phyloP scores from a whole-genome alignment of 805 yeast species.

The Cyberlindnera maclurae region DNA sequence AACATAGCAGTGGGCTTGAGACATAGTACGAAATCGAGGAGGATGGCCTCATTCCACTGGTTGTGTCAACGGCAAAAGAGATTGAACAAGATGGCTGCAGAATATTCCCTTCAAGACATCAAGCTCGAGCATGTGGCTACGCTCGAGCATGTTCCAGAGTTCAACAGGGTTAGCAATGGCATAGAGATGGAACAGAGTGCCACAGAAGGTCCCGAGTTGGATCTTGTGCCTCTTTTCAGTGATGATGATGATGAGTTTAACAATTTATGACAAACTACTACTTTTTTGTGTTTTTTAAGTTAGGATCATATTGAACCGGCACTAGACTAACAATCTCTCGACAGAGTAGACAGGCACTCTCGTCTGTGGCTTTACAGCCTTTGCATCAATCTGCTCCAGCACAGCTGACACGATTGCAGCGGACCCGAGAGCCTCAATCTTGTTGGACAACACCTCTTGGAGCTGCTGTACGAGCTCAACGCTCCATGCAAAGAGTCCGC shows the following conservation, averaged over 20 bases:
- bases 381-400: constrained; percentile 22
- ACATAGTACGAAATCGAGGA: constrained; percentile 9
- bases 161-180: too few species aligned
- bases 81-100: neutral
- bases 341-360: constrained; percentile 49
- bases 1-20: constrained; percentile 9
- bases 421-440: constrained; percentile 37
- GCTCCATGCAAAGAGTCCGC: constrained; percentile 64
- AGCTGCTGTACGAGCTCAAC: constrained; percentile 41
- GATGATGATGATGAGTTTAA: constrained; percentile 16
- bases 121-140: too few species aligned
- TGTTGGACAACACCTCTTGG: constrained; percentile 36
- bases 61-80: neutral
- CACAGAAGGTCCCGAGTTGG: too few species aligned
- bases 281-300: neutral
- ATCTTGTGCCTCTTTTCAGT: constrained; percentile 3
- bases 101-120: too few species aligned
- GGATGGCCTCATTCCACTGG: constrained; percentile 10
- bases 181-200: too few species aligned
- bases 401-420: constrained; percentile 29
- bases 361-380: constrained; percentile 27
- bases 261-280: constrained; percentile 1
- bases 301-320: neutral
- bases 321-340: constrained; percentile 31
- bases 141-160: too few species aligned